phyloP scores from a whole-genome alignment of 352 stramenopile genomes.

The Globisporangium middletonii region DNA sequence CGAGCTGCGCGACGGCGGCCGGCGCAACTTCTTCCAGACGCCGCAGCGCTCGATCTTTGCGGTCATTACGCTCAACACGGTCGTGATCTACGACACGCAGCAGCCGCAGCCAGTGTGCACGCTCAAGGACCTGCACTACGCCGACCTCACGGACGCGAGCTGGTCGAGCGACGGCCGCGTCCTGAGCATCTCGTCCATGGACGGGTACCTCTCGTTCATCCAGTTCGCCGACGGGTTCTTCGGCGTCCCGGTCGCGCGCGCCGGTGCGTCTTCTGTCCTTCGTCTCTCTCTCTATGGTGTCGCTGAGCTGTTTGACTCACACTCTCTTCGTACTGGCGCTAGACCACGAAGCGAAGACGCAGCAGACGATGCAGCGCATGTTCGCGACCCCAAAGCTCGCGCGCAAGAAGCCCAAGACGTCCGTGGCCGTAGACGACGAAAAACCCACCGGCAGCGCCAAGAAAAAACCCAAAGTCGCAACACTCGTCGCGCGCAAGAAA shows the following conservation, averaged over 20 bases:
- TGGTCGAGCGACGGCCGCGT: slow-evolving; percentile 90
- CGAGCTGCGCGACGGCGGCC: slow-evolving; percentile 38
- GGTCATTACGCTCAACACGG: slow-evolving; percentile 90
- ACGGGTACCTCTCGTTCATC: slow-evolving; percentile 95
- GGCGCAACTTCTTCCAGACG: slow-evolving; percentile 75
- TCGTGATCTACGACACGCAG: slow-evolving; percentile 96
- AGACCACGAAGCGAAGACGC: slow-evolving; percentile 43
- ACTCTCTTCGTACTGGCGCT: neutral
- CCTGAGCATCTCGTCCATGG: slow-evolving; percentile 92
- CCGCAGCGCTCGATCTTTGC: slow-evolving; percentile 88
- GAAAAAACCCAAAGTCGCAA: slow-evolving; percentile 21
- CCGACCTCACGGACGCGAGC: slow-evolving; percentile 90
- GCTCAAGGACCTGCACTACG: slow-evolving; percentile 91
- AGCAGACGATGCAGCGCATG: slow-evolving; percentile 48
- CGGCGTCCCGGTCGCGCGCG: slow-evolving; percentile 22
- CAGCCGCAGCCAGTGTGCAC: slow-evolving; percentile 81
- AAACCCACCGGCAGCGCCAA: slow-evolving; percentile 9
- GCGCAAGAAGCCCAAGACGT: slow-evolving; percentile 47
- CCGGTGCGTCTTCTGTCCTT: slow-evolving; percentile 4
- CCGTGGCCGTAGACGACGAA: slow-evolving; percentile 2
- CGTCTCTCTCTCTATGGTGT: too few species aligned
- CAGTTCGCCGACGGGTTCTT: slow-evolving; percentile 89
- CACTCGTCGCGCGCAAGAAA: slow-evolving; percentile 19
- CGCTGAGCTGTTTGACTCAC: neutral
- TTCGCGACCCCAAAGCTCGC: slow-evolving; percentile 53